Evolutionary conservation across 352 stramenopile species (phyloP), one percentile per base, ranked within the genome.

Genomic region (Globisporangium mamillatum): DNA sequence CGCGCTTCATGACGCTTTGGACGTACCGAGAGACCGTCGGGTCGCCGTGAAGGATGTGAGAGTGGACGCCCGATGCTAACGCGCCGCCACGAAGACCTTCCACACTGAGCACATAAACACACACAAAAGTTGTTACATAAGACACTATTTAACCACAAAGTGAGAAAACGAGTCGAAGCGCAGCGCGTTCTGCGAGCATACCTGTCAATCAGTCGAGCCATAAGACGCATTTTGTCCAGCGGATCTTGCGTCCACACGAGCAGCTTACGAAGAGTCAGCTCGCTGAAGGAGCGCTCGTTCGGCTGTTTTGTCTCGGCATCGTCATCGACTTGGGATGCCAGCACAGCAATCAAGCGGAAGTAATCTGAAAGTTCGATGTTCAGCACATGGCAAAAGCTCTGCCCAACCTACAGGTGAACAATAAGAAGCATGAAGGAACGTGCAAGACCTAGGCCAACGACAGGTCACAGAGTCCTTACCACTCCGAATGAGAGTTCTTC

Each of bases 341-440:
- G 68, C 3, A 98, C 91, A 18, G 94, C 93, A 38, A 98, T 93
- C n/a, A 98, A 73, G 8, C 94, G 90, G 61, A 95, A 98, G 75
- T 97, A 98, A 63, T 96, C 90, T 1, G 81, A 91, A n/a, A 98
- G 69, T 64, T 98, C 91, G 18, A 91, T 84, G 64, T 98, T 93
- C 10, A 98, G 77, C 18, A 93, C 83, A 66, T 97, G 88, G 16
- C 87, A 95, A 69, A 98, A 97, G 66, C 89, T 96, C 70, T 97
- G 91, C 0, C 81, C 84, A 16, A 96, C 87, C 82, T 94, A 67
- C 4, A 62, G 20, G 46, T 27, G 5, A 66, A 46, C 9, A 68
- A 64, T 3, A 20, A 69, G 6, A 70, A n/a, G 18, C 44, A n/a
- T 52, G 22, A 52, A 18, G 7, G 20, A n/a, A 27, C 22, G 60